phyloP scores from a whole-genome alignment of 768 basidiomycete genomes.

The Candolleomyces efflorescens region DNA sequence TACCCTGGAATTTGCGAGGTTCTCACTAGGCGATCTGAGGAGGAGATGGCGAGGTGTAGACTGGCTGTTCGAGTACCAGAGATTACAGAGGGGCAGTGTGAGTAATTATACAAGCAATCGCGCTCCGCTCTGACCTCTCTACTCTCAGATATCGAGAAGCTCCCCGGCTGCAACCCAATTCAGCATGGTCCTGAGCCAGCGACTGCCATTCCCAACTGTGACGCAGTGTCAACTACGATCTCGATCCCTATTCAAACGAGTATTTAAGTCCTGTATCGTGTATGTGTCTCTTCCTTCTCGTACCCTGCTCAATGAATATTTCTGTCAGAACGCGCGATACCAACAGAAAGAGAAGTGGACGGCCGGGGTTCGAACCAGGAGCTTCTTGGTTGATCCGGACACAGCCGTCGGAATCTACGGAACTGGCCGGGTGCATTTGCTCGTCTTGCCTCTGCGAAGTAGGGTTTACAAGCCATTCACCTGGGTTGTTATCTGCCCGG shows the following conservation, averaged over 20 bases:
- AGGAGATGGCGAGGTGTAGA: conserved; percentile 5
- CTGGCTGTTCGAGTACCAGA: not conserved
- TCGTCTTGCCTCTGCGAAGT: too few species aligned
- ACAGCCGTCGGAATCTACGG: too few species aligned
- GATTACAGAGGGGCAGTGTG: conserved; percentile 8
- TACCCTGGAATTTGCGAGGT: conserved; percentile 3
- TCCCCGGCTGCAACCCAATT: not conserved
- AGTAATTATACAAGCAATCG: not conserved
- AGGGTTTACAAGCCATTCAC: too few species aligned
- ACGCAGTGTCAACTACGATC: not conserved
- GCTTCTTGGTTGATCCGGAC: too few species aligned
- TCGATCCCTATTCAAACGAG: not conserved
- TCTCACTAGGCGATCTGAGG: conserved; percentile 1
- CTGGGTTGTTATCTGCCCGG: too few species aligned
- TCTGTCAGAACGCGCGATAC: too few species aligned
- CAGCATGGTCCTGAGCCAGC: not conserved
- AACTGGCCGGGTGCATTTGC: too few species aligned
- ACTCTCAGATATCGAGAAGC: not conserved
- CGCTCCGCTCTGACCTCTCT: not conserved
- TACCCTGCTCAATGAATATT: too few species aligned
- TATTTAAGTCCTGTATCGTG: too few species aligned
- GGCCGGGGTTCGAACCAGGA: too few species aligned
- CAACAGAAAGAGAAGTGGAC: too few species aligned
- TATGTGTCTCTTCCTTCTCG: too few species aligned
- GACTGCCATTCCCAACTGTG: not conserved